Base-by-base conservation (phyloP, 352 stramenopile genomes). In the Lagenidium giganteum region DNA sequence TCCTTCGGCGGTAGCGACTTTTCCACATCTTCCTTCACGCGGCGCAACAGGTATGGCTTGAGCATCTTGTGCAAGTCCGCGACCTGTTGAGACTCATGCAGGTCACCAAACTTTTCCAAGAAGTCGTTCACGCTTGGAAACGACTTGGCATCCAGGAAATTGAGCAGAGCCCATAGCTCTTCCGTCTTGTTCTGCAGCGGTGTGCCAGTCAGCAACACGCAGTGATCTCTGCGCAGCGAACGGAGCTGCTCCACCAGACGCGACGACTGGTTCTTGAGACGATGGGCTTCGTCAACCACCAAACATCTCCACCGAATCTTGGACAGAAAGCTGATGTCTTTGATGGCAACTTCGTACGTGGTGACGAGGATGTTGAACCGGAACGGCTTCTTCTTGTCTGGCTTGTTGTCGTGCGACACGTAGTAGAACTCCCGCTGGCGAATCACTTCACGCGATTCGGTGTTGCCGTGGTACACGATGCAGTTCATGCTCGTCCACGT, bases 401-500 rank as follows among this genome's bases (percentile, higher is more conserved):
- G 65, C 20, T 74, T 70, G 21, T 69, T 59, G 3, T 78, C 58
- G 7, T 50, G 54, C 51, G 84, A 65, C 32, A 82, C 41, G 31
- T 73, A 86, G 28, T 92, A 78, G 50, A 98, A 98, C 64, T 99
- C 96, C 35, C 90, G 86, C 33, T 97, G 67, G 8, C 95, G 80
- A 33, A 98, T 96, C 25, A 95, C 67, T 32, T 96, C 73, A 8
- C 96, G 76, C 26, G 96, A 83, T 9, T 78, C 75, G 3, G 78
- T 77, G 41, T 80, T 93, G 14, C 97, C 97, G 66, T 99, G 95
- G 49, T 99, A 99, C 1, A 99, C 83, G 40, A 98, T 85, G 27
- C 93, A 98, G 64, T 99, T 98, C 53, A 99, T 88, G 39, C 92
- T 83, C 0, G 95, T 98, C 97, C 97, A 99, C 29, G 64, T 87